Evolutionary conservation across 305 asterid species (phyloP), one percentile per base, ranked within the genome.

Genomic region (Petunia hybrid): DNA sequence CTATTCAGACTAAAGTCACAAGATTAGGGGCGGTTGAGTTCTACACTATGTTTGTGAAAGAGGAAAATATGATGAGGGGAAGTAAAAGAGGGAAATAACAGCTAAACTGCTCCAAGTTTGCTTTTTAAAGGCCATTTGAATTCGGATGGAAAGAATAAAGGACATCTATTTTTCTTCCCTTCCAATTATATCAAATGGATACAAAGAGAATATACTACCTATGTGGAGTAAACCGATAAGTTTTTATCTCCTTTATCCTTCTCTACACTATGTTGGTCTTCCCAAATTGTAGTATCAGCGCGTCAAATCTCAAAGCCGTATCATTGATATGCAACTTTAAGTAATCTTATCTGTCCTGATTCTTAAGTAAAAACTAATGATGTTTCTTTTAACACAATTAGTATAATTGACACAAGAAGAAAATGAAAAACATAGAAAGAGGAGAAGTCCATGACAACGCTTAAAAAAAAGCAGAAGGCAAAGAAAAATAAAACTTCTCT

Each of bases 71-170:
- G 70, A 2, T 43, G 46, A 38, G 46, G 9, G 70, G 31, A 5
- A 12, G 22, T 5, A 2, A 38, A 64, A 38, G 31, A 38, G 46
- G 9, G 70, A 64, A 64, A 64, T 64, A 3, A 2, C 31, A 62
- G 68, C 16, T 62, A 40, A 62, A 62, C 39, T 62, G 7, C 42
- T 35, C 42, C 41, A 62, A 41, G 68, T 62, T 62, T 10, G 31
- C 71, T 38, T 38, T 64, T 6, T 46, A 22, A 22, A 38, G 46
- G 14, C 31, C 10, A 8, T 12, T 12, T 63, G 69, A 63, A 63
- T 36, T 63, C 10, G 43, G 69, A 64, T 64, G 22, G 70, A 64
- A 64, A 64, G 46, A 64, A 12, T 38, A 6, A 38, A 64, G 71
- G 5, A 64, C 71, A 38, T 38, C 71, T 1, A 2, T 64, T 64